Percentiles rank a stretch among this genome's conserved stretches.
Evolutionary conservation across 2,329 filamentous ascomycete species (phyloP).

Genomic region (Alternaria gaisen): DNA sequence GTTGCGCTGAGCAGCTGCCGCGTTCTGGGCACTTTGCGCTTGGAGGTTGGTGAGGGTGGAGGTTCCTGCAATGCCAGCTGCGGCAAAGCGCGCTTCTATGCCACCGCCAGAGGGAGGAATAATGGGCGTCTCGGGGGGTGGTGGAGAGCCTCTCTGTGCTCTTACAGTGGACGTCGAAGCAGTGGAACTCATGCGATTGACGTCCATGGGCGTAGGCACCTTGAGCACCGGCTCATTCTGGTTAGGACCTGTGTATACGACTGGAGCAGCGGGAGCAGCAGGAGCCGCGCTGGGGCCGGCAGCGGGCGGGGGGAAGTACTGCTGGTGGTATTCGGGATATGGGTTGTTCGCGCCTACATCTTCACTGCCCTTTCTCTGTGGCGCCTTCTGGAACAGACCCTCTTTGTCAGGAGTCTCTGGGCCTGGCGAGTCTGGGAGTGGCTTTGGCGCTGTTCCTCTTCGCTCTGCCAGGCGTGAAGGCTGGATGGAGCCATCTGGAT

Average conservation of each 20-base stretch:
- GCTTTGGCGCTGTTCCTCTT: conserved; percentile 81
- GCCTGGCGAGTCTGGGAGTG: conserved; percentile 82
- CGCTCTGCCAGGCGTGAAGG: conserved; percentile 78
- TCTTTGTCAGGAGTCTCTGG: conserved; percentile 79
- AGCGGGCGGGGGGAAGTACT: conserved; percentile 65
- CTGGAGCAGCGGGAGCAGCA: conserved; percentile 1
- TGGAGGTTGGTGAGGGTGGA: conserved; percentile 80
- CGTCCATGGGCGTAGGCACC: conserved; percentile 61
- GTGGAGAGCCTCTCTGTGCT: conserved; percentile 90
- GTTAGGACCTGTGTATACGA: conserved; percentile 26
- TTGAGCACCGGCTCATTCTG: conserved; percentile 54
- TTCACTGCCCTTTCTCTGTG: conserved; percentile 49
- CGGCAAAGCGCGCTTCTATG: conserved; percentile 91
- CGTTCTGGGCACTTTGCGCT: conserved; percentile 78
- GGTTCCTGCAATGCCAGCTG: conserved; percentile 86
- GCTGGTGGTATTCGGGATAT: conserved; percentile 65
- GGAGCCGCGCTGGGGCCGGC: conserved; percentile 5
- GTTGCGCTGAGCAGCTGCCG: conserved; percentile 80
- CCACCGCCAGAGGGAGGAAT: conserved; percentile 79
- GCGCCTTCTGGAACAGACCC: conserved; percentile 76
- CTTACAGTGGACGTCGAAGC: conserved; percentile 93
- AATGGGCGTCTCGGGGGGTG: conserved; percentile 90
- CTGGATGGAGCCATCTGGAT: conserved; percentile 49
- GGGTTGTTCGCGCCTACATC: conserved; percentile 43
- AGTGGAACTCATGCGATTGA: conserved; percentile 76